These are phyloP conservation scores for Calonectria hawksworthii DNA, from an alignment of 2,329 filamentous ascomycete species.

Conservation along the genomic window DNA sequence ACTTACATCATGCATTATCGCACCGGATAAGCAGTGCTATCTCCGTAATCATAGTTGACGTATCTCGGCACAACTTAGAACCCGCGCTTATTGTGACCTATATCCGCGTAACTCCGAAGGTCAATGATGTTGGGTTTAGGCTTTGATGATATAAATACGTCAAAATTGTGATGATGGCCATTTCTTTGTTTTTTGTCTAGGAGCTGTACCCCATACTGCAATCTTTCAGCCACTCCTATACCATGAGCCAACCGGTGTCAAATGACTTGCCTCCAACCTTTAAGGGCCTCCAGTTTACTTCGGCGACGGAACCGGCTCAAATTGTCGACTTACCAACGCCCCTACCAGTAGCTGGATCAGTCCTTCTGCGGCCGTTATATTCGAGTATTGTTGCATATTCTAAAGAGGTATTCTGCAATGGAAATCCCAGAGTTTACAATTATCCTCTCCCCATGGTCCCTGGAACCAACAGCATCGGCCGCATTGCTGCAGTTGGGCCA, in stretches of 20 bases:
- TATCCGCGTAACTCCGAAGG: too few species aligned
- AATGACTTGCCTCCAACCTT: background rate
- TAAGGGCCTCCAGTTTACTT: background rate
- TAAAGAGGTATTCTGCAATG: background rate
- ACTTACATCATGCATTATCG: too few species aligned
- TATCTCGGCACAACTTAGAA: too few species aligned
- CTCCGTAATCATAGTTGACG: too few species aligned
- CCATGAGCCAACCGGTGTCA: background rate
- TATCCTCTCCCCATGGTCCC: background rate
- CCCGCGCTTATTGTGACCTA: too few species aligned
- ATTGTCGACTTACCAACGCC: background rate
- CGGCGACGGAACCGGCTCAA: background rate
- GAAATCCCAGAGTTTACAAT: background rate
- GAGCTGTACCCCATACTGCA: background rate
- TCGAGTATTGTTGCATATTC: background rate
- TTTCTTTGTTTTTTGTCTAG: too few species aligned
- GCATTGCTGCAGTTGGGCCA: background rate
- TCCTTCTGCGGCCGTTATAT: background rate
- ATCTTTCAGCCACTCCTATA: background rate
- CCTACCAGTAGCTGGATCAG: background rate
- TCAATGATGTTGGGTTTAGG: too few species aligned
- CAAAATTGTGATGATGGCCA: too few species aligned
- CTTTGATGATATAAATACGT: too few species aligned
- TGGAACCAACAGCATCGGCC: background rate
- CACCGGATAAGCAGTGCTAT: too few species aligned